Conservation (phyloP, 257 asterid species). For the Mitragyna speciosa region DNA sequence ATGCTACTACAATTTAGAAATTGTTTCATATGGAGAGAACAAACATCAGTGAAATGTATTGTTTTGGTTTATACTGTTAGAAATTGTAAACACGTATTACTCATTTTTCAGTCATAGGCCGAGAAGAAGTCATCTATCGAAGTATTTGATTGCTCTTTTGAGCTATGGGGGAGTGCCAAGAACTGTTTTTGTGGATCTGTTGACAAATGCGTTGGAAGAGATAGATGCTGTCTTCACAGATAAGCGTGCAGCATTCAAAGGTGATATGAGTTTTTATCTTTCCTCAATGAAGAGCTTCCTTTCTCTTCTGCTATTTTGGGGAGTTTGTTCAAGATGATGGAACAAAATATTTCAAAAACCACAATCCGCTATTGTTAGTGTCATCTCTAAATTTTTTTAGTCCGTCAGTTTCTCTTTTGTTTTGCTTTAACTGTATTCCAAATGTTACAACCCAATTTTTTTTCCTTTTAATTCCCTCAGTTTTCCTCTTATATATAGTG, state of each 20-base stretch:
- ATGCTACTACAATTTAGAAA: background rate
- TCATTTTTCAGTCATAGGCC: slow-evolving; percentile 62
- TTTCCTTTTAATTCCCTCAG: background rate
- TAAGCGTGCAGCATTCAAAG: slow-evolving; percentile 63
- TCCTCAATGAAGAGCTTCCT: background rate
- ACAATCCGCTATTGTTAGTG: background rate
- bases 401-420: background rate
- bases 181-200: slow-evolving; percentile 53
- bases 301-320: background rate
- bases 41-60: slow-evolving; percentile 12
- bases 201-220: slow-evolving; percentile 50
- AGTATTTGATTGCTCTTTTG: slow-evolving; percentile 64
- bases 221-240: slow-evolving; percentile 45
- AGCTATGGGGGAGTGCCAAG: slow-evolving; percentile 71
- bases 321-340: background rate
- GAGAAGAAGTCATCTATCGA: slow-evolving; percentile 50
- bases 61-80: slow-evolving; percentile 29
- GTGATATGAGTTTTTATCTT: slow-evolving; percentile 29
- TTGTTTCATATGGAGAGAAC: background rate
- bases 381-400: slow-evolving; percentile 1
- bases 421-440: slow-evolving; percentile 11
- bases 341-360: background rate
- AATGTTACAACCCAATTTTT: background rate
- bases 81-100: slow-evolving; percentile 9
- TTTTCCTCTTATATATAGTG: too few species aligned